These are phyloP conservation scores for Yarrowia sp. DNA, from an alignment of 805 yeast species.

Conservation along the genomic window DNA sequence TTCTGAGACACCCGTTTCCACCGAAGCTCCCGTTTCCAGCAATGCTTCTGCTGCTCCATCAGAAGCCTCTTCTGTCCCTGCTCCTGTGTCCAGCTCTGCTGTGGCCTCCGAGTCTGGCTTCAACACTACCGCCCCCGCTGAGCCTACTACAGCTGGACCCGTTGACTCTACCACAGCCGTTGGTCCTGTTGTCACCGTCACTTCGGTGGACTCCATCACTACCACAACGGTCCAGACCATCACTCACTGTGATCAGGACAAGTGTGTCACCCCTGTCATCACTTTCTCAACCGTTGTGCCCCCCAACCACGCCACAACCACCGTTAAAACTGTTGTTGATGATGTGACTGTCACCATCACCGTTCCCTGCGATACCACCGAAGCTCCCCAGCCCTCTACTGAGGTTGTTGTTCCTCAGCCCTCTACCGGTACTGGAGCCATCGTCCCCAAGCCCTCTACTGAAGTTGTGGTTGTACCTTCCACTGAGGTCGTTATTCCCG, in stretches of 20 bases:
- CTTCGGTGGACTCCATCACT: neutral
- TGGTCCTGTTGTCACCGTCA: neutral
- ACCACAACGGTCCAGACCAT: conserved; percentile 7
- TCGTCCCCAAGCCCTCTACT: neutral
- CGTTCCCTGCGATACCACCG: conserved; percentile 21
- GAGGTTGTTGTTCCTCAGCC: neutral
- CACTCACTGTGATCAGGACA: conserved; percentile 17
- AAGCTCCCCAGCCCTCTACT: neutral
- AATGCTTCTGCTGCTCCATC: too few relatives aligned
- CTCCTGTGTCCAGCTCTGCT: neutral
- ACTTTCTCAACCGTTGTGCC: conserved; percentile 22
- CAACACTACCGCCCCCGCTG: neutral
- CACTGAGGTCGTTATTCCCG: neutral
- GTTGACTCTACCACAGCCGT: neutral
- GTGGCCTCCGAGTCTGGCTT: neutral
- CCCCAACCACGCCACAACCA: conserved; percentile 11
- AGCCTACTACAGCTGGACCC: neutral
- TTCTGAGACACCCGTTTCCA: too few relatives aligned
- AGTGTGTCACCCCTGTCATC: conserved; percentile 16
- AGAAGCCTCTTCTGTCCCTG: neutral
- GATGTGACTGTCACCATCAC: conserved; percentile 10
- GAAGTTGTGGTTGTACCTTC: neutral
- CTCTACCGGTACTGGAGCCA: neutral
- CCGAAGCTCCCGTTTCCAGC: too few relatives aligned
- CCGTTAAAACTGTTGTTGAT: neutral